Evolutionary conservation across 768 basidiomycete species (phyloP).

Genomic region (Tricholoma flavovirens): DNA sequence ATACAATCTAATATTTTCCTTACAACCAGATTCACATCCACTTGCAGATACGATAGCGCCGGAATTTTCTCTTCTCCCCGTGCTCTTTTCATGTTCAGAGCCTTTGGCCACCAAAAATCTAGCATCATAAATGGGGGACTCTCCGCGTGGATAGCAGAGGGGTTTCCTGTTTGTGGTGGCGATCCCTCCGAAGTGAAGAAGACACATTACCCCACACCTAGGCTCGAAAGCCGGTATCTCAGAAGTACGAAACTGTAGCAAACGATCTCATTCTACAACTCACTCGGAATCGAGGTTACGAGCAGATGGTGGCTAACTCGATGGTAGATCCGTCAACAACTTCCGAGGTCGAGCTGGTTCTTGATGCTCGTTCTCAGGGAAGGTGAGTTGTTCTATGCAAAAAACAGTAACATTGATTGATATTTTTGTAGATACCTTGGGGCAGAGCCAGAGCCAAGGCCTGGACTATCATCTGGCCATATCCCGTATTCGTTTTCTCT

Average conservation of each 20-base stretch:
- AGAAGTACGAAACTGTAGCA: conserved; percentile 39
- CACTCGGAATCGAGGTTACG: conserved; percentile 53
- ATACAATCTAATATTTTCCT: neutral
- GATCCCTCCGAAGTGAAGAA: conserved; percentile 21
- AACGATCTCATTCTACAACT: neutral
- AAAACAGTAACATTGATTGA: neutral
- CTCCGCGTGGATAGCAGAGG: conserved; percentile 71
- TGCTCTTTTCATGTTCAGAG: conserved; percentile 90
- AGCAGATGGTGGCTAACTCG: conserved; percentile 74
- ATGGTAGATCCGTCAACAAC: conserved; percentile 36
- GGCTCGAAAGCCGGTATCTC: conserved; percentile 43
- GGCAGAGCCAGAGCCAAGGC: conserved; percentile 81
- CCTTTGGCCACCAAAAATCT: conserved; percentile 82
- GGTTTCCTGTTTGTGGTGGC: conserved; percentile 44
- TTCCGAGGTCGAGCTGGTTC: conserved; percentile 56
- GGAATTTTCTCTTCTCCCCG: conserved; percentile 92
- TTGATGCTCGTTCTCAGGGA: conserved; percentile 84
- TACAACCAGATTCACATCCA: conserved; percentile 2
- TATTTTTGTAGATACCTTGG: conserved; percentile 61
- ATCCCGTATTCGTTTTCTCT: conserved; percentile 84
- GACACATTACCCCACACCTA: conserved; percentile 47
- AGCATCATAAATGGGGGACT: conserved; percentile 93
- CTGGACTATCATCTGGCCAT: conserved; percentile 85
- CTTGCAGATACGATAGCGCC: conserved; percentile 74
- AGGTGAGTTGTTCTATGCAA: conserved; percentile 42